These are phyloP conservation scores for Daphne laureola DNA, from an alignment of 441 rosid species.

Conservation along the genomic window DNA sequence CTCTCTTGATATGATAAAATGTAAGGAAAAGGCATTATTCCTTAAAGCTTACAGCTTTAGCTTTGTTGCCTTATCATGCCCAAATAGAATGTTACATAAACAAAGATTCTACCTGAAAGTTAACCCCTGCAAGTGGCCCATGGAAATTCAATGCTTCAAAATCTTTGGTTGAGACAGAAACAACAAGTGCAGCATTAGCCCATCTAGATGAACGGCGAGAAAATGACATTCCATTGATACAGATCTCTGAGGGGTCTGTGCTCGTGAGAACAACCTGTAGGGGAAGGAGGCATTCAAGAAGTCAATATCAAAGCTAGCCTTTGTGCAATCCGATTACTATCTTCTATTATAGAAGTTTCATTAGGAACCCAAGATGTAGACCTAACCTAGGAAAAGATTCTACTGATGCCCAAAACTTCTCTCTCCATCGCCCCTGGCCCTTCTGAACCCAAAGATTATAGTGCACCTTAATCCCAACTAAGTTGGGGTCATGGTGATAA, in stretches of 20 bases:
- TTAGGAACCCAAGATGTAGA: too few relatives aligned
- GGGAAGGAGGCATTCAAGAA: too few relatives aligned
- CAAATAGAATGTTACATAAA: conserved; percentile 1
- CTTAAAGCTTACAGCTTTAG: too few relatives aligned
- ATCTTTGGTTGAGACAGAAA: conserved; percentile 63
- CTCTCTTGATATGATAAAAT: conserved; percentile 42
- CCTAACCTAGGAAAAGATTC: not conserved
- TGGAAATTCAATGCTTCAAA: conserved; percentile 51
- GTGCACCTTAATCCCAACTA: too few relatives aligned
- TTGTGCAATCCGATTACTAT: too few relatives aligned
- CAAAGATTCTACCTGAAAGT: conserved; percentile 65
- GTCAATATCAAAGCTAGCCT: too few relatives aligned
- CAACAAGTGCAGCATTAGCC: conserved; percentile 94
- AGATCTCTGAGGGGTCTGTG: conserved; percentile 73
- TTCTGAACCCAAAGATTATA: not conserved
- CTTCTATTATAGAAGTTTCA: too few relatives aligned
- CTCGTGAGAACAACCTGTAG: conserved; percentile 91
- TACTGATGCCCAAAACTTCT: conserved; percentile 4
- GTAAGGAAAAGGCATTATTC: conserved; percentile 1
- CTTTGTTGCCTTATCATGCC: not conserved
- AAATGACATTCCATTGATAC: conserved; percentile 96
- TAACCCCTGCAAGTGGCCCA: conserved; percentile 89
- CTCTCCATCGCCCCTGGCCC: not conserved
- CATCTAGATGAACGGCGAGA: conserved; percentile 90
- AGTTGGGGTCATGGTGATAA: too few relatives aligned